These are phyloP conservation scores for Candida ovalis DNA, from an alignment of 805 yeast species.

Conservation along the genomic window DNA sequence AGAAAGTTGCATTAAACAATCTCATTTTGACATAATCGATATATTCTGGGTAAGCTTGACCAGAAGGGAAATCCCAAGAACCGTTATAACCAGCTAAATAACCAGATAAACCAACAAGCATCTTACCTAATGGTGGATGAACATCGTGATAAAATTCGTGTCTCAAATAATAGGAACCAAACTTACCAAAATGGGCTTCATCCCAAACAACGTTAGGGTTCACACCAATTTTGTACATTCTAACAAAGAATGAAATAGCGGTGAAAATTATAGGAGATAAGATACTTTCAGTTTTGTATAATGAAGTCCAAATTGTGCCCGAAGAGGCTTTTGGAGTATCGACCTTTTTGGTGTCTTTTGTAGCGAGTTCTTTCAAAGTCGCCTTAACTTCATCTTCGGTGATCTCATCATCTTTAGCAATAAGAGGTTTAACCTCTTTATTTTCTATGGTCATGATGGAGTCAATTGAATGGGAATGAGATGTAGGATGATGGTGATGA, in stretches of 20 bases:
- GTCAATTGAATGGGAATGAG: not conserved
- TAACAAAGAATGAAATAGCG: constrained; percentile 59
- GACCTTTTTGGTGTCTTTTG: constrained; percentile 11
- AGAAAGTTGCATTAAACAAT: constrained; percentile 78
- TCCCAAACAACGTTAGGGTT: constrained; percentile 90
- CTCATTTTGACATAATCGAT: constrained; percentile 85
- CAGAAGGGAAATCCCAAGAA: constrained; percentile 83
- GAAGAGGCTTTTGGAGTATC: constrained; percentile 4
- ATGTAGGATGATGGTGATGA: not conserved
- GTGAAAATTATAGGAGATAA: constrained; percentile 66
- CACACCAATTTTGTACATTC: constrained; percentile 71
- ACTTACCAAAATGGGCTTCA: constrained; percentile 92
- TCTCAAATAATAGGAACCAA: constrained; percentile 83
- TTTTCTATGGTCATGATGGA: not conserved
- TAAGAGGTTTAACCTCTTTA: constrained; percentile 1
- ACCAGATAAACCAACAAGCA: constrained; percentile 86
- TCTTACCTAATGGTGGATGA: constrained; percentile 95
- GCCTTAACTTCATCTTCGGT: constrained; percentile 32
- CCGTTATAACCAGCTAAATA: constrained; percentile 88
- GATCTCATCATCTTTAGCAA: constrained; percentile 1
- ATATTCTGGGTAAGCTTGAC: constrained; percentile 68
- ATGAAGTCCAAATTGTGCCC: constrained; percentile 6
- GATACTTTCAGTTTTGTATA: constrained; percentile 27
- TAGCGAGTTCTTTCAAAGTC: constrained; percentile 28
- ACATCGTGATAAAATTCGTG: constrained; percentile 94